These are phyloP conservation scores for Kwoniella sp. DNA, from an alignment of 768 basidiomycete species.

Conservation along the genomic window DNA sequence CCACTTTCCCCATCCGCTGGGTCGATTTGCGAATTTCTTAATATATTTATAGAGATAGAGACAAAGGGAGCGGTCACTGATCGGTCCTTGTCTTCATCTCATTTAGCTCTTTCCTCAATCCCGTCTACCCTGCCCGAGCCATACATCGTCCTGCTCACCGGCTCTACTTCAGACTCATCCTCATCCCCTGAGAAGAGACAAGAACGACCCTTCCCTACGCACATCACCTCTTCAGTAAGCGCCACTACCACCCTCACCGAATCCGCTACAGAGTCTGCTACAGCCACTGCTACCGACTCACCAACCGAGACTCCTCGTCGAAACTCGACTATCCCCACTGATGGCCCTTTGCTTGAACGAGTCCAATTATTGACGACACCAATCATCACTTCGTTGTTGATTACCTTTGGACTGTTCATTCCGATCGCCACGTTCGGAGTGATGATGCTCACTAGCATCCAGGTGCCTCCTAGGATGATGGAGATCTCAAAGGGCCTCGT, in stretches of 20 bases:
- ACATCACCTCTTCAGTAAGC: constrained; percentile 26
- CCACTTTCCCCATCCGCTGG: too few species aligned
- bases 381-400: constrained; percentile 48
- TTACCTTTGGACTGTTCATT: constrained; percentile 47
- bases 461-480: constrained; percentile 54
- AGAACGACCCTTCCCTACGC: constrained; percentile 43
- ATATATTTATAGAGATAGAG: too few species aligned
- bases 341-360: constrained; percentile 44
- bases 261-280: constrained; percentile 13
- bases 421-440: constrained; percentile 48
- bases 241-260: constrained; percentile 10
- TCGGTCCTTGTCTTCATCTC: neutral
- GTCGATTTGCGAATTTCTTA: too few species aligned
- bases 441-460: constrained; percentile 45
- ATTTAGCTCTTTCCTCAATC: constrained; percentile 10
- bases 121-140: constrained; percentile 17
- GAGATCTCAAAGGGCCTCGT: constrained; percentile 46
- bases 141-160: constrained; percentile 42
- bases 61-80: neutral
- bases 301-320: constrained; percentile 8
- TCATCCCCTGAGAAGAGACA: constrained; percentile 29
- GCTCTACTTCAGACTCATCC: constrained; percentile 16
- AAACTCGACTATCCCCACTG: constrained; percentile 33
- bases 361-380: constrained; percentile 50
- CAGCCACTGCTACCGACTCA: constrained; percentile 12